phyloP scores from a whole-genome alignment of 495 filamentous ascomycete species.

The Alectoria sarmentosa region DNA sequence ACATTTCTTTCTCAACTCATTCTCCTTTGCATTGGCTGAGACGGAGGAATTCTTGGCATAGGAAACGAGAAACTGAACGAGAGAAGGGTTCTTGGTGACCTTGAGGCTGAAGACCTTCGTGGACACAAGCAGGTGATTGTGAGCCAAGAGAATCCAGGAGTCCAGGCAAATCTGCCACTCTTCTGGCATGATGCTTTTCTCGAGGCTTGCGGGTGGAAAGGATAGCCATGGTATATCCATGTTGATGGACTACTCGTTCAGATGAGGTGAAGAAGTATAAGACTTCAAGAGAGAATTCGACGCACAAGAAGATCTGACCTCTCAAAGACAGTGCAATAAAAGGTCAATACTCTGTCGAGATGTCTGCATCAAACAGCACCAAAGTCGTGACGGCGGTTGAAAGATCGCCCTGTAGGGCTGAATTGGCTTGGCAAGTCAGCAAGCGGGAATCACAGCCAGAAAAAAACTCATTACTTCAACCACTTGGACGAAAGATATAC shows the following conservation, averaged over 20 bases:
- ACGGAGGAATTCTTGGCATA: slow-evolving; percentile 48
- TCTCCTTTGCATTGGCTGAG: slow-evolving; percentile 27
- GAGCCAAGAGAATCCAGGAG: slow-evolving; percentile 63
- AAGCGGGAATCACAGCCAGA: no score
- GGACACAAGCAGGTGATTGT: slow-evolving; percentile 54
- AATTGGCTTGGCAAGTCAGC: neutral
- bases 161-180: slow-evolving; percentile 77
- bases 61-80: slow-evolving; percentile 52
- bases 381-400: slow-evolving; percentile 3
- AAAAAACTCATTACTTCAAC: no score
- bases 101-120: slow-evolving; percentile 43
- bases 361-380: neutral
- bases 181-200: slow-evolving; percentile 52
- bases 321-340: neutral
- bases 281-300: no score
- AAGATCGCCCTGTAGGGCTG: neutral
- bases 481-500: no score
- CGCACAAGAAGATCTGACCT: neutral
- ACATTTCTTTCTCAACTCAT: slow-evolving; percentile 49
- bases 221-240: slow-evolving; percentile 59
- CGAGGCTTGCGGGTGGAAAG: slow-evolving; percentile 63
- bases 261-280: neutral
- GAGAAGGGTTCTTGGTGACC: slow-evolving; percentile 47
- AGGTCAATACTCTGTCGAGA: neutral
- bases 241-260: neutral